Evolutionary conservation across 495 filamentous ascomycete species (phyloP).

Genomic region (Penicillium manginii): DNA sequence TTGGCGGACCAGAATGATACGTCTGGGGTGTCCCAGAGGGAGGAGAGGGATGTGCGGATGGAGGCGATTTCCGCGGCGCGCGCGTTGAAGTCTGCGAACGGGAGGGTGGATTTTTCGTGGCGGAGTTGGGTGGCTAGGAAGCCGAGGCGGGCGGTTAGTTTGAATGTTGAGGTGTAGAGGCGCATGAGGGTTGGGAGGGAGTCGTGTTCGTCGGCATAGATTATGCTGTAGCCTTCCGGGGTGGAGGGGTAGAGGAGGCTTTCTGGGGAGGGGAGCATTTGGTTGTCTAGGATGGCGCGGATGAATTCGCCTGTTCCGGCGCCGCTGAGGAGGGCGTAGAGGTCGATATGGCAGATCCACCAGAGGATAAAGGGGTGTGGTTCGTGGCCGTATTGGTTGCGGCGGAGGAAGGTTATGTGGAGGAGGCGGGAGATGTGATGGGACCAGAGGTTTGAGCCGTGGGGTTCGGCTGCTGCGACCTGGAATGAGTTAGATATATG

Average conservation of each 20-base stretch:
- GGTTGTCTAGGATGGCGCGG: conserved; percentile 47
- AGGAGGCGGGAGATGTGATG: conserved; percentile 59
- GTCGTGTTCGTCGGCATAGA: conserved; percentile 40
- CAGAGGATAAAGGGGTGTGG: conserved; percentile 57
- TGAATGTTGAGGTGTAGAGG: conserved; percentile 48
- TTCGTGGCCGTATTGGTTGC: conserved; percentile 49
- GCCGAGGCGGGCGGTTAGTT: conserved; percentile 45
- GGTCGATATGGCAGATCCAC: conserved; percentile 60
- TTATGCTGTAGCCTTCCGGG: conserved; percentile 31
- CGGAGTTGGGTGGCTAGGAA: conserved; percentile 45
- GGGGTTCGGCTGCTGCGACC: conserved; percentile 51
- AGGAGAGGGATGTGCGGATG: conserved; percentile 42
- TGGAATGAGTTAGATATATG: conserved; percentile 17
- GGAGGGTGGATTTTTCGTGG: conserved; percentile 23
- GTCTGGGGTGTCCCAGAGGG: conserved; percentile 47
- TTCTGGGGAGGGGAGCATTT: conserved; percentile 50
- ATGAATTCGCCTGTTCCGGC: conserved; percentile 57
- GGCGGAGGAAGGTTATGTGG: conserved; percentile 51
- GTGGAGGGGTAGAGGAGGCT: conserved; percentile 37
- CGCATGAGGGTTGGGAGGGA: conserved; percentile 46
- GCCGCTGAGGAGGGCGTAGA: conserved; percentile 59
- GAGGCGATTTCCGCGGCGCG: conserved; percentile 30
- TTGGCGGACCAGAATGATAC: conserved; percentile 37
- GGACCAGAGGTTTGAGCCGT: conserved; percentile 56
- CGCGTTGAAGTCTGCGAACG: conserved; percentile 21